Evolutionary conservation across 1,284 basidiomycete species (phyloP).

Genomic region (Entoloma clypeatum): DNA sequence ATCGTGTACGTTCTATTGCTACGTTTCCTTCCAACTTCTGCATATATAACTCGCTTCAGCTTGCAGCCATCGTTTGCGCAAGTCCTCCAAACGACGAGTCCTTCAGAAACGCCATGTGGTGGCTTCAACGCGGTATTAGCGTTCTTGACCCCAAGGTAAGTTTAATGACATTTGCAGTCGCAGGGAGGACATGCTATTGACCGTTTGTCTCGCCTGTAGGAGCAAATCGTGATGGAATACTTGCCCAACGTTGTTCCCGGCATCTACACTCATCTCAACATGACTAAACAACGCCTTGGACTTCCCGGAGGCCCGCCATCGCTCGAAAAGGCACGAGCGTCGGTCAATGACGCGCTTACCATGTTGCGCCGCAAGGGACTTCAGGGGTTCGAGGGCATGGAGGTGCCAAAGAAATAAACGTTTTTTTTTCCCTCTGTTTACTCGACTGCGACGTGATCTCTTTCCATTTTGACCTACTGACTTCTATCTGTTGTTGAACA

Average conservation of each 20-base stretch:
- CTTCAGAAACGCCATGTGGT: slow-evolving; percentile 79
- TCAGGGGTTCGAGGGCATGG: slow-evolving; percentile 20
- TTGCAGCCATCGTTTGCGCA: slow-evolving; percentile 69
- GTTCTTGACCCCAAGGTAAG: slow-evolving; percentile 68
- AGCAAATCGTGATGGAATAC: slow-evolving; percentile 77
- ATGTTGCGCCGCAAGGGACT: slow-evolving; percentile 58
- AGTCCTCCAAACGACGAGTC: slow-evolving; percentile 70
- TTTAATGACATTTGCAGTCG: slow-evolving; percentile 16
- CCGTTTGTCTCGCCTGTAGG: slow-evolving; percentile 37
- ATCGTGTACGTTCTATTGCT: slow-evolving; percentile 52
- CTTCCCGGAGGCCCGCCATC: slow-evolving; percentile 66
- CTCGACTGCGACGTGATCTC: too few species aligned
- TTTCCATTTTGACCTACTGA: too few species aligned
- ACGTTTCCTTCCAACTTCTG: slow-evolving; percentile 4
- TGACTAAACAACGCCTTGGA: slow-evolving; percentile 70
- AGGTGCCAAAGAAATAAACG: slow-evolving; percentile 17
- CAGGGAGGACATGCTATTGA: too few species aligned
- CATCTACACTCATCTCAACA: slow-evolving; percentile 69
- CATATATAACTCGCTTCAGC: slow-evolving; percentile 35
- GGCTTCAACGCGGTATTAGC: slow-evolving; percentile 70
- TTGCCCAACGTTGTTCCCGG: slow-evolving; percentile 73
- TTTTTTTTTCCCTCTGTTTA: too few species aligned
- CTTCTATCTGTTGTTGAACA: too few species aligned
- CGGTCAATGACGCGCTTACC: slow-evolving; percentile 71
- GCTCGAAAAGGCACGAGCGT: slow-evolving; percentile 56